Evolutionary conservation across 2,329 filamentous ascomycete species (phyloP), one percentile per base, ranked within the genome.

Genomic region (Monosporascus sp.): DNA sequence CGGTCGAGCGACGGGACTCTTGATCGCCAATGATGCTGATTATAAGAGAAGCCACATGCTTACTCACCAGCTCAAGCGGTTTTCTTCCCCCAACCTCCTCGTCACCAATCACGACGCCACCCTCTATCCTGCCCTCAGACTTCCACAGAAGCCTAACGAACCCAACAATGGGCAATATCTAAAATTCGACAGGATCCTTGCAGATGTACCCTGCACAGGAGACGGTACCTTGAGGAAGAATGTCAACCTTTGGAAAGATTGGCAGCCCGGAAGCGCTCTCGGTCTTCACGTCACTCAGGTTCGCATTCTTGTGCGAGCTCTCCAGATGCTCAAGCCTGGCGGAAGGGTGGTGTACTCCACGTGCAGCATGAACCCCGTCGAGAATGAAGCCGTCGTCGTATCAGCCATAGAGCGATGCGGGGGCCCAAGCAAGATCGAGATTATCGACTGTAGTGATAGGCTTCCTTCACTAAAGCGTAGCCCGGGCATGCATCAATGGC

Each of bases 31-130:
- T 72, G 94, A 99, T 67, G 86, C 89, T 63, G 94, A 99, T 71
- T 97, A 97, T 77, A 95, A 93, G 78, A 88, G 94, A 60, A 91
- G 91, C 52, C 94, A 97, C 73, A 94, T 99, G 89, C 76, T 99
- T 68, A 90, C 97, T 48, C 94, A 99, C 71, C 94, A 99, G 73
- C 88, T 97, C 65, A 99, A 99, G 80, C 88, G 94, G 57, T 80
- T 99, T 49, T 96, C 93, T 58, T 97, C 94, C 5, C 93, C 94
- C 3, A 99, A 99, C 70, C 78, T 99, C 61, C 88, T 99, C 58
- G 93, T 99, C 57, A 97, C 91, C 43, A 97, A 99, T 70, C 93
- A 99, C 74, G 94, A 99, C 71, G 94, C 94, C 43, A 97, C 92
- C 5, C 85, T 96, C 70, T 99, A 92, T 72, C 94, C 94, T 3